Conservation (phyloP, 768 basidiomycete genomes). For the Infundibulicybe gibba region DNA sequence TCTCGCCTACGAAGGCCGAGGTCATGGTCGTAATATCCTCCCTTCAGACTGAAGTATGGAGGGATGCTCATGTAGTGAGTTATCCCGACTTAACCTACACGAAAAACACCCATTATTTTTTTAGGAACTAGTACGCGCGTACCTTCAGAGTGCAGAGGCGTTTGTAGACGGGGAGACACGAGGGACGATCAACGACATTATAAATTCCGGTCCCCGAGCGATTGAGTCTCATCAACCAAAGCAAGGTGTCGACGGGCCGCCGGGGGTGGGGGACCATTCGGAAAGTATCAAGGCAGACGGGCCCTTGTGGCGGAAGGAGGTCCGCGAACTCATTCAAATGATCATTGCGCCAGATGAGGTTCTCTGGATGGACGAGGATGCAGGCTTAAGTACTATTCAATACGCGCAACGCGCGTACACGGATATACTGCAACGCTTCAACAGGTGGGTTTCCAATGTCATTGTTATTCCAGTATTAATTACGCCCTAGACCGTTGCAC, state of each 20-base stretch:
- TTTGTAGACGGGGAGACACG: constrained; percentile 15
- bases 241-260: not conserved
- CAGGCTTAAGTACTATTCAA: constrained; percentile 32
- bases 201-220: constrained; percentile 12
- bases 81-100: not conserved
- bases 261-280: not conserved
- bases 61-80: constrained; percentile 28
- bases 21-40: constrained; percentile 32
- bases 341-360: constrained; percentile 43
- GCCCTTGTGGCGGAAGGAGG: constrained; percentile 28
- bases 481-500: constrained; percentile 29
- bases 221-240: constrained; percentile 8
- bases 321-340: constrained; percentile 26
- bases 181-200: constrained; percentile 11
- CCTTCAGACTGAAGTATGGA: constrained; percentile 34
- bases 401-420: constrained; percentile 41
- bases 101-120: constrained; percentile 1
- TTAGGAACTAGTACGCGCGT: constrained; percentile 24
- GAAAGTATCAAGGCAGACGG: not conserved
- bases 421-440: constrained; percentile 40
- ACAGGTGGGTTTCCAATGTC: constrained; percentile 24
- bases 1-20: constrained; percentile 25
- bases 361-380: constrained; percentile 57
- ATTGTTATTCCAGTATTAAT: not conserved
- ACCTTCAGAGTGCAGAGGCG: constrained; percentile 20